Evolutionary conservation across 2,329 filamentous ascomycete species (phyloP), one percentile per base, ranked within the genome.

Genomic region (Calonectria leucothoes): DNA sequence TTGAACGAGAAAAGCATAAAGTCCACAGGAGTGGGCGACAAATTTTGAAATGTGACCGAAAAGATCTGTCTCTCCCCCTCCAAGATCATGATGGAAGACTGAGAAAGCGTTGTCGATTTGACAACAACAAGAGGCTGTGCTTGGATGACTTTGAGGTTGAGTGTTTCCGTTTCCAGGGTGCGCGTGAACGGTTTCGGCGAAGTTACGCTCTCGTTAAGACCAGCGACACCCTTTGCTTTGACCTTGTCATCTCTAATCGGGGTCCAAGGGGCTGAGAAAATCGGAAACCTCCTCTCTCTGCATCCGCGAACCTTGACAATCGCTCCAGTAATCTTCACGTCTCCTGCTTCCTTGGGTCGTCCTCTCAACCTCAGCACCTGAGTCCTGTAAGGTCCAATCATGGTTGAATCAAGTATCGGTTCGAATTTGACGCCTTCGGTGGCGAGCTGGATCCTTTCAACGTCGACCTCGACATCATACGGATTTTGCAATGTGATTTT

Each of bases 401-500:
- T 81, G 6, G 93, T 91, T 65, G 89, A 90, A 76, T 93, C 91
- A 17, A 89, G 86, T 8, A 90, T 85, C 0, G 93, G 92, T 68
- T 93, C 90, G 71, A 98, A 94, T 1, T 92, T 88, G 29, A 92
- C 90, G 0, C 95, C 95, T 73, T 94, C 91, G 12, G 92, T 91
- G 74, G 95, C 92, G 8, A 99, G 86, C 31, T 89, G 89, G 55
- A 99, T 89, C 67, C 91, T 93, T 82, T 98, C 95, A 39, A 99
- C 92, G 69, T 98, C 95, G 6, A 99, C 87, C 74, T 98, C 95
- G 76, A 98, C 93, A 73, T 98, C 96, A 78, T 95, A 98, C 0
- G 96, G 95, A 79, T 99, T 99, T 81, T 98, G 97, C 23, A 99
- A 87, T 2, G 94, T 95, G 35, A 98, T 89, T 77, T 91, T 90